Base-by-base conservation (phyloP, 148 eudicot genomes). In the Rhododendron molle region DNA sequence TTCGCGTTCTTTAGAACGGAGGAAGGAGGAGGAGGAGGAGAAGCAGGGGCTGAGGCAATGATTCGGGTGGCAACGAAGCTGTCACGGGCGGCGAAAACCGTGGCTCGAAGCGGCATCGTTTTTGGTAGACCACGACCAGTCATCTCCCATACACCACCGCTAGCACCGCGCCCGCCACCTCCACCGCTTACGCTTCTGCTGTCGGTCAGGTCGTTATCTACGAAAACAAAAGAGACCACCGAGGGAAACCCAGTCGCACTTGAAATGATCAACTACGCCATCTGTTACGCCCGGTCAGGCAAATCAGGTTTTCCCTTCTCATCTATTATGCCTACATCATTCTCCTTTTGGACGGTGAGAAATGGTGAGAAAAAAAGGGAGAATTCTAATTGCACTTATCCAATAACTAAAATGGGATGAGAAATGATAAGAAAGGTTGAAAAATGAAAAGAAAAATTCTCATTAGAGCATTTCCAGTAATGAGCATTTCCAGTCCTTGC, bases 191-290 rank as follows among this genome's bases (percentile, higher is more conserved):
- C n/a, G 54, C 6, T 23, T 1, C 26, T 82, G 43, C 49, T 86
- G 43, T 49, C 80, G 18, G 47, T 80, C 26, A 88, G 95, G 58
- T 85, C 79, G 3, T 90, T 84, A 46, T 89, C 89, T n/a, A 62
- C 90, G 9, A 86, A 77, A 58, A 88, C 79, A 5, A 87, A 77
- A 60, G 87, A 80, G 49, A 78, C 81, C 69, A 80, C 87, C 44
- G 82, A 86, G 73, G 88, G 86, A 43, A 93, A 91, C 86, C 93
- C 98, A 60, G 96, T 95, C 62, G 86, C 99, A 36, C 81, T 90
- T 49, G 93, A 96, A 85, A 96, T 93, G 99, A 92, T 95, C 62
- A 87, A 95, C 85, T 96, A 95, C 44, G 98, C 98, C 60, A 82
- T 95, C 26, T 90, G 90, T 82, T 92, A 88, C 84, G 94, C 97